Conservation (phyloP, 1,139 yeast genomes). For the Pichia norvegensis region DNA sequence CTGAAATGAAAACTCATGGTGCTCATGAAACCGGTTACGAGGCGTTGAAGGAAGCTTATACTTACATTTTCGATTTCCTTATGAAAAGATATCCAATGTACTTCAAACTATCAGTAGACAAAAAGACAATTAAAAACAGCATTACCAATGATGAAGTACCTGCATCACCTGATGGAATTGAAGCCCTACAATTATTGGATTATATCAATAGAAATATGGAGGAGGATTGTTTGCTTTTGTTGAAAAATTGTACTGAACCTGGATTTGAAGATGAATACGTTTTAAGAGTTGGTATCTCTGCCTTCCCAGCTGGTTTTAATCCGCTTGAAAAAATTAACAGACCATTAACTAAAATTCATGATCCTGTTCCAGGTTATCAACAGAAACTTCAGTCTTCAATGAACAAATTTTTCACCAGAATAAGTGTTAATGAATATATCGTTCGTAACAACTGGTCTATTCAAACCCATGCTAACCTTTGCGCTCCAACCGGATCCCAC, state of each 20-base stretch:
- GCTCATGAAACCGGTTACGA: slow-evolving; percentile 39
- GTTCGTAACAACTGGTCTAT: slow-evolving; percentile 57
- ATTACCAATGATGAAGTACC: slow-evolving; percentile 39
- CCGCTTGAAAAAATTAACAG: slow-evolving; percentile 49
- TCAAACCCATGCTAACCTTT: slow-evolving; percentile 46
- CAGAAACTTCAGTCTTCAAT: slow-evolving; percentile 47
- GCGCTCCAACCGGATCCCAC: slow-evolving; percentile 37
- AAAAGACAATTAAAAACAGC: slow-evolving; percentile 31
- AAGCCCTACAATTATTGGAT: slow-evolving; percentile 33
- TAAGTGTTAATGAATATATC: slow-evolving; percentile 45
- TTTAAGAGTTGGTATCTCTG: slow-evolving; percentile 56
- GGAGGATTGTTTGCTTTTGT: slow-evolving; percentile 58
- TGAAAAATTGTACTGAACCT: slow-evolving; percentile 40
- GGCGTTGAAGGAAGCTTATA: slow-evolving; percentile 53
- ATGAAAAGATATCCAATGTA: slow-evolving; percentile 47
- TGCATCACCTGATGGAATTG: slow-evolving; percentile 16
- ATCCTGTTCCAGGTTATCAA: slow-evolving; percentile 57
- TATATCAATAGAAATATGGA: slow-evolving; percentile 45
- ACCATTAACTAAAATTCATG: slow-evolving; percentile 49
- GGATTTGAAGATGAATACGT: slow-evolving; percentile 44
- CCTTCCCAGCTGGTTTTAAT: slow-evolving; percentile 71
- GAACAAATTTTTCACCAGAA: slow-evolving; percentile 51
- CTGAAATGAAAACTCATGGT: slow-evolving; percentile 34
- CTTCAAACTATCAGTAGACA: slow-evolving; percentile 26
- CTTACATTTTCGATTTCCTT: slow-evolving; percentile 40